Evolutionary conservation across 1,284 basidiomycete genomes (phyloP), one percentile per base, ranked within the genome.

Genomic region (Trichosporon inkin): DNA sequence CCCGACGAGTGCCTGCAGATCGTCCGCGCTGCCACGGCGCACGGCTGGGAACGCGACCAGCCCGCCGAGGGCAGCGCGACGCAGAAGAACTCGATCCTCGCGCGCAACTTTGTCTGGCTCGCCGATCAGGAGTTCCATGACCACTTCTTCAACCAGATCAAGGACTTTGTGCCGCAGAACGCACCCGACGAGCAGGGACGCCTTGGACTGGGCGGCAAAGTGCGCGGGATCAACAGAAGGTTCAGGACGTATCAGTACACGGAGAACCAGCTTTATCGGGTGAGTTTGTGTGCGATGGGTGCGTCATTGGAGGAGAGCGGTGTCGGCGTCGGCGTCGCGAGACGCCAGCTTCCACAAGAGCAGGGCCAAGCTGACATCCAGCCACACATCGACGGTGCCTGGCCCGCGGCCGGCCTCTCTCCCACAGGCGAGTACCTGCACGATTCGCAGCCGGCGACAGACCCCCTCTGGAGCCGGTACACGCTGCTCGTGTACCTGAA

Each of bases 401-500:
- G 83, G 83, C 83, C 83, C 22, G 79, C 81, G 1, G 82, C 81
- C 0, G 81, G 81, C 1, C 70, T 83, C 6, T 71, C 80, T 60
- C 69, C 79, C 0, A 81, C 81, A 3, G 78, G 79, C 19, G 75
- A 81, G 63, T 84, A 84, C 69, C 63, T 83, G 51, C 83, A 84
- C 76, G 83, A 84, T 63, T 76, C 74, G 17, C 72, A 71, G 35
- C 73, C 75, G 1, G 58, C 69, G 14, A 66, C 73, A 38, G 76
- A 78, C 62, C 76, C 77, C 2, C 67, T 78, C 10, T 78, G 76
- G 76, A 83, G 82, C 1, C 77, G 82, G 4, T 80, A 82, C 57
- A 84, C 83, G 6, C 75, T 84, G 59, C 79, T 84, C 17, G 81
- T 84, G 57, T 84, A 84, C 69, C 80, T 84, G 62, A 84, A 84